Conservation (phyloP, 2,329 filamentous ascomycete species). For the Diaporthe citrichinensis region DNA sequence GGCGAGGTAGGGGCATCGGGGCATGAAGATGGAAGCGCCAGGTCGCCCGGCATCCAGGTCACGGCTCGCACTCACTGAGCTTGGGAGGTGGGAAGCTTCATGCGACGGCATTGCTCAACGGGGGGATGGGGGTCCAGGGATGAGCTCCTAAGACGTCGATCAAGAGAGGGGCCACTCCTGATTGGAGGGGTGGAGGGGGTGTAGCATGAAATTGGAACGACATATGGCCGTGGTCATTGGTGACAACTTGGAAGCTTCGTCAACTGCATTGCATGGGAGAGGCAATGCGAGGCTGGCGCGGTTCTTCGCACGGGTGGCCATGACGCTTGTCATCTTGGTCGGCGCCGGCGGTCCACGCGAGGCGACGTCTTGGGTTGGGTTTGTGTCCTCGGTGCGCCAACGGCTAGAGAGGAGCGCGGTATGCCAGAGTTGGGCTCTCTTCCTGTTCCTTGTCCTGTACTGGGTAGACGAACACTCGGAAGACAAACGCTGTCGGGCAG, state of each 20-base stretch:
- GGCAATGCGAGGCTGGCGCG: constrained; percentile 18
- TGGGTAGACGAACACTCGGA: background rate
- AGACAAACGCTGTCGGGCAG: background rate
- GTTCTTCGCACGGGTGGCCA: background rate
- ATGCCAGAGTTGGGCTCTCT: background rate
- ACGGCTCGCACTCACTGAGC: constrained; percentile 12
- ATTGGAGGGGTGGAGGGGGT: constrained; percentile 20
- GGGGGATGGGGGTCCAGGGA: constrained; percentile 22
- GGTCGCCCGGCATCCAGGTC: constrained; percentile 17
- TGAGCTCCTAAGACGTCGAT: constrained; percentile 34
- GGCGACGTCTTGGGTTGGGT: background rate
- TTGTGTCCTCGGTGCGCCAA: background rate
- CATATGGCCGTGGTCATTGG: constrained; percentile 9
- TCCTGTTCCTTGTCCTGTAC: background rate
- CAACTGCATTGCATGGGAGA: constrained; percentile 9
- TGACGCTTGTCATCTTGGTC: background rate
- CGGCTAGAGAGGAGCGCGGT: background rate
- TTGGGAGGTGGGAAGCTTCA: constrained; percentile 30
- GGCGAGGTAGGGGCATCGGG: constrained; percentile 10
- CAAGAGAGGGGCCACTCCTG: constrained; percentile 15
- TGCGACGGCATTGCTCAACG: constrained; percentile 29
- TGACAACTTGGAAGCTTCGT: constrained; percentile 10
- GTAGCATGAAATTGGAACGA: constrained; percentile 35
- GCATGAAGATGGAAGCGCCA: constrained; percentile 34
- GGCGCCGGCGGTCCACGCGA: constrained; percentile 1